These are phyloP conservation scores for Metroxylon sagu DNA, from an alignment of 176 grass and related monocot genomes.

Conservation along the genomic window DNA sequence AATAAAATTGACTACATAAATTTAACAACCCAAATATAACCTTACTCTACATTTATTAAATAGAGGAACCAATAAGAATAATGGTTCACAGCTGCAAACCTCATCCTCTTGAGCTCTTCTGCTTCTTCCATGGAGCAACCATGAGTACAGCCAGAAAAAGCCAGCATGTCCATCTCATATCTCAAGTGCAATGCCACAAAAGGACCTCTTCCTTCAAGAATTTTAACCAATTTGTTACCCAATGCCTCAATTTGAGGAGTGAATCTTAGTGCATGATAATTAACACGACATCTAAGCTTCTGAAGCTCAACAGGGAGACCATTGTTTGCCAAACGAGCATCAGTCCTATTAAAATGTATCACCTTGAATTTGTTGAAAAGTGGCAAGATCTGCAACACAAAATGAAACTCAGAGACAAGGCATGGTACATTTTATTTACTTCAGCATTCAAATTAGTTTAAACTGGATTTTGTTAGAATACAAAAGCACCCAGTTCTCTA, in stretches of 20 bases:
- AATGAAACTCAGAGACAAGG: constrained; percentile 13
- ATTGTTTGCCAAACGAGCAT: constrained; percentile 92
- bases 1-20: not conserved
- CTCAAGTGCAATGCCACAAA: constrained; percentile 92
- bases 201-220: constrained; percentile 45
- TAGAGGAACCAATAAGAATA: not conserved
- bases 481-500: no score
- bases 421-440: not conserved
- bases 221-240: constrained; percentile 55
- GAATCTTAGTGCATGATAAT: constrained; percentile 81
- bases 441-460: no score
- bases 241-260: constrained; percentile 68
- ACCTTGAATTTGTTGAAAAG: constrained; percentile 73
- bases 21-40: not conserved
- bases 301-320: constrained; percentile 58
- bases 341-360: constrained; percentile 93
- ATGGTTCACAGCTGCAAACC: constrained; percentile 29
- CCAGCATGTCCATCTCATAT: constrained; percentile 98
- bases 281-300: constrained; percentile 77
- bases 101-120: constrained; percentile 84
- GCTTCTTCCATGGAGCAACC: constrained; percentile 68
- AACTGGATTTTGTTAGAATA: no score
- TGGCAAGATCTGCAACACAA: constrained; percentile 64
- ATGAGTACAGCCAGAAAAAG: constrained; percentile 94
- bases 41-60: not conserved